These are phyloP conservation scores for Komagataella ulmi DNA, from an alignment of 805 yeast species.

Conservation along the genomic window DNA sequence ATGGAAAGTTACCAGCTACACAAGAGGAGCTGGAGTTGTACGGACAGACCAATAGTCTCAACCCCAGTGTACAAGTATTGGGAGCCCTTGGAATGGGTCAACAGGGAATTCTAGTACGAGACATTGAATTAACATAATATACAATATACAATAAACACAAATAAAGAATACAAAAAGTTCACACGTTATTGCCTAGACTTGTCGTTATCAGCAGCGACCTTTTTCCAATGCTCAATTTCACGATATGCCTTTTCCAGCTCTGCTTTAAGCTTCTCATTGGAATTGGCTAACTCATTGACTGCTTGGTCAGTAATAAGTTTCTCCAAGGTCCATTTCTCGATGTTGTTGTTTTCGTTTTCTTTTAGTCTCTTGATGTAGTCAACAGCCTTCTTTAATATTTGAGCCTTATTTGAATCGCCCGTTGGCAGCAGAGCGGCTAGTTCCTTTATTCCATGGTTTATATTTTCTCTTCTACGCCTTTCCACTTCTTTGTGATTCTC, in stretches of 20 bases:
- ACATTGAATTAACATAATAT: conserved; percentile 25
- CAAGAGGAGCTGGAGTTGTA: conserved; percentile 12
- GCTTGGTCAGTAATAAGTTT: conserved; percentile 88
- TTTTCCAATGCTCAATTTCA: conserved; percentile 78
- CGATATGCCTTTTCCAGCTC: conserved; percentile 89
- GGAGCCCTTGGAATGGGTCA: conserved; percentile 50
- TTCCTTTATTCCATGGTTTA: conserved; percentile 76
- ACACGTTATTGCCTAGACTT: not conserved
- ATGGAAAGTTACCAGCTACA: conserved; percentile 17
- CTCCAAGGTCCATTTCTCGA: conserved; percentile 92
- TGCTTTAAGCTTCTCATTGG: conserved; percentile 76
- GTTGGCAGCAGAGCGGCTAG: conserved; percentile 70
- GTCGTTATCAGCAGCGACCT: conserved; percentile 16
- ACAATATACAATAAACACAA: not conserved
- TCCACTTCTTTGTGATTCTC: conserved; percentile 95
- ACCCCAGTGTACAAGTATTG: conserved; percentile 35
- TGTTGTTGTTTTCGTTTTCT: conserved; percentile 78
- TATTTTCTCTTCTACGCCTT: conserved; percentile 80
- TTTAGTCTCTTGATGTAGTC: conserved; percentile 83
- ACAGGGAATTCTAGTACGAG: conserved; percentile 54
- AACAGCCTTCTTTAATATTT: conserved; percentile 75
- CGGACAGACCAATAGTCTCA: conserved; percentile 22
- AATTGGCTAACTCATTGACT: conserved; percentile 67
- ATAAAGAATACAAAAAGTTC: not conserved
- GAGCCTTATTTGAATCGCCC: conserved; percentile 81